Evolutionary conservation across 179 eudicot genomes (phyloP).

Genomic region (Beta macrorhiza): DNA sequence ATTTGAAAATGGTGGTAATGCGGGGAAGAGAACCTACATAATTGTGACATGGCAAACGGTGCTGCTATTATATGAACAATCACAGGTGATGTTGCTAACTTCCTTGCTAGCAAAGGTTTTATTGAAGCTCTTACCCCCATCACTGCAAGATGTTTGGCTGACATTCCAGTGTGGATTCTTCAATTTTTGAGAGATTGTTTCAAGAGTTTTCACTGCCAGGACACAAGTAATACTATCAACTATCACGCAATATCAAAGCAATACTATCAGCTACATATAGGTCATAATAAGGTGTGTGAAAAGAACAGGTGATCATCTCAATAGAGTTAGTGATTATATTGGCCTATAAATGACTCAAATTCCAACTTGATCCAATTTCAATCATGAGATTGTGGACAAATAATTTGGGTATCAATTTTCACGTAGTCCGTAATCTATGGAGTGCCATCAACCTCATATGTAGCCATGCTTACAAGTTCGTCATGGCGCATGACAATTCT

Average conservation of each 20-base stretch:
- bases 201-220: constrained; percentile 53
- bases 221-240: constrained; percentile 13
- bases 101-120: neutral
- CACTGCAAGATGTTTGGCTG: constrained; percentile 48
- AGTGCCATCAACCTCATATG: too few species aligned
- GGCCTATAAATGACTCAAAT: neutral
- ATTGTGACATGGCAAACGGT: constrained; percentile 68
- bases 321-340: neutral
- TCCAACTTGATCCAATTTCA: neutral
- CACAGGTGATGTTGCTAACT: constrained; percentile 47
- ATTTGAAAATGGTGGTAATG: neutral
- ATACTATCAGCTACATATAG: too few species aligned
- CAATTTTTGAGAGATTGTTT: constrained; percentile 47
- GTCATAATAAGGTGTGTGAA: neutral
- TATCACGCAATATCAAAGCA: neutral
- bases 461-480: neutral
- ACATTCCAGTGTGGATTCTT: constrained; percentile 43
- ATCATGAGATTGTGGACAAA: too few species aligned
- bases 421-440: neutral
- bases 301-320: neutral
- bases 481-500: neutral
- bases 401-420: too few species aligned
- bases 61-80: constrained; percentile 46
- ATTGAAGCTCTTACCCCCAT: constrained; percentile 37
- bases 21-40: constrained; percentile 39